Evolutionary conservation across 2,329 filamentous ascomycete genomes (phyloP).

Genomic region (Ophiostoma perfectum): DNA sequence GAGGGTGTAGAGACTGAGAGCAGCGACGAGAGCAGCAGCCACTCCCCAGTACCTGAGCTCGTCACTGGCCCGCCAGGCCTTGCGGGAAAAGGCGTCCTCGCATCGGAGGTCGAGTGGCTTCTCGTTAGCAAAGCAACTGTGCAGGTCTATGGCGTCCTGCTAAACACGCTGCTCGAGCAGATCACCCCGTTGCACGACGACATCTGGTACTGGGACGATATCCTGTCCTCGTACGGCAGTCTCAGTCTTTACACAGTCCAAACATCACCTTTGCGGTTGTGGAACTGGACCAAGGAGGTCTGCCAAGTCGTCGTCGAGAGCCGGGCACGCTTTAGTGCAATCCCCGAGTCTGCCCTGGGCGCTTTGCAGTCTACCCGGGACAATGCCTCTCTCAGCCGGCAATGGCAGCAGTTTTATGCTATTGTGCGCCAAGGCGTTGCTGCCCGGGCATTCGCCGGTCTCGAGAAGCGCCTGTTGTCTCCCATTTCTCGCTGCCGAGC

Average conservation of each 20-base stretch:
- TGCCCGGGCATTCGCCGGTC: slow-evolving; percentile 64
- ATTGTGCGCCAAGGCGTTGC: slow-evolving; percentile 71
- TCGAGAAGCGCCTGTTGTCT: slow-evolving; percentile 67
- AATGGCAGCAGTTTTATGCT: slow-evolving; percentile 69
- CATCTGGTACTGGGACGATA: slow-evolving; percentile 92
- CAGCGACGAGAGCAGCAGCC: slow-evolving; percentile 18
- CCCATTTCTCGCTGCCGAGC: slow-evolving; percentile 70
- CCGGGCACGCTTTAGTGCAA: slow-evolving; percentile 38
- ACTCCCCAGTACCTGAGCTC: not conserved
- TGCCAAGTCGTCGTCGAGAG: slow-evolving; percentile 63
- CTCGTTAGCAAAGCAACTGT: slow-evolving; percentile 84
- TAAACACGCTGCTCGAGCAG: slow-evolving; percentile 72
- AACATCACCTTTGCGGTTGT: slow-evolving; percentile 71
- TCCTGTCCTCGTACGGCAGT: slow-evolving; percentile 70
- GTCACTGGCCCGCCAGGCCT: slow-evolving; percentile 4
- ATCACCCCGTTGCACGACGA: slow-evolving; percentile 80
- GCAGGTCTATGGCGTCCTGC: slow-evolving; percentile 78
- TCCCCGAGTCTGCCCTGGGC: slow-evolving; percentile 27
- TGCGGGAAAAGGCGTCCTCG: slow-evolving; percentile 47
- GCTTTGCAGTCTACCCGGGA: slow-evolving; percentile 25
- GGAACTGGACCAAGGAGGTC: slow-evolving; percentile 53
- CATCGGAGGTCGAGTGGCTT: slow-evolving; percentile 83
- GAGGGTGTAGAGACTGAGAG: slow-evolving; percentile 22
- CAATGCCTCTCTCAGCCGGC: slow-evolving; percentile 39
- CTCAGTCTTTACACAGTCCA: slow-evolving; percentile 82